Evolutionary conservation across 2,329 filamentous ascomycete species (phyloP).

Genomic region (Xylaria multiplex): DNA sequence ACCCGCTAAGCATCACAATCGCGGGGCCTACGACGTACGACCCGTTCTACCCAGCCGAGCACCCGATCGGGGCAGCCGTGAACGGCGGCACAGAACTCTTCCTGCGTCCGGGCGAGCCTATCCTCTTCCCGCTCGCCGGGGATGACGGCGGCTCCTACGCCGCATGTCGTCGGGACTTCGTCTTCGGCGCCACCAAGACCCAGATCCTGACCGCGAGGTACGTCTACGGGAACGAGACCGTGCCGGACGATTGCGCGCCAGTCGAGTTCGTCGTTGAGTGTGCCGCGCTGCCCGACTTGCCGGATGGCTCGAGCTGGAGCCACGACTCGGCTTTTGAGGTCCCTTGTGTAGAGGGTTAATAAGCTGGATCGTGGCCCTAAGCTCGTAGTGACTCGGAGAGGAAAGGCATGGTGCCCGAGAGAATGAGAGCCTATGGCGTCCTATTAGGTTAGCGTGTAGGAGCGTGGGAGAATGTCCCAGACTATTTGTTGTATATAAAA

Average conservation of each 20-base stretch:
- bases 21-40: neutral
- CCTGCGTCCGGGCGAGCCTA: conserved; percentile 21
- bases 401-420: neutral
- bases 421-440: neutral
- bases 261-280: conserved; percentile 31
- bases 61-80: conserved; percentile 15
- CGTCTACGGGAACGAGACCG: conserved; percentile 24
- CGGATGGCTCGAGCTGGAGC: conserved; percentile 22
- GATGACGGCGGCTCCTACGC: conserved; percentile 17
- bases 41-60: conserved; percentile 24
- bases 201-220: conserved; percentile 17
- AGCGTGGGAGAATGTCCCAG: neutral
- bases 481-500: too few species aligned
- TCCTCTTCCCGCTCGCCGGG: conserved; percentile 13
- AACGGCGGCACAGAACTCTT: conserved; percentile 5
- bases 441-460: neutral
- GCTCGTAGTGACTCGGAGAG: neutral
- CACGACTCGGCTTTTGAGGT: conserved; percentile 28
- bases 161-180: conserved; percentile 9
- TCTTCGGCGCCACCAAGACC: conserved; percentile 4
- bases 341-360: conserved; percentile 16
- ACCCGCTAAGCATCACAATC: conserved; percentile 20
- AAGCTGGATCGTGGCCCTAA: neutral
- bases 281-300: conserved; percentile 20
- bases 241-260: conserved; percentile 25